Evolutionary conservation across 1,139 yeast species (phyloP).

Genomic region (Candida glucosophila): DNA sequence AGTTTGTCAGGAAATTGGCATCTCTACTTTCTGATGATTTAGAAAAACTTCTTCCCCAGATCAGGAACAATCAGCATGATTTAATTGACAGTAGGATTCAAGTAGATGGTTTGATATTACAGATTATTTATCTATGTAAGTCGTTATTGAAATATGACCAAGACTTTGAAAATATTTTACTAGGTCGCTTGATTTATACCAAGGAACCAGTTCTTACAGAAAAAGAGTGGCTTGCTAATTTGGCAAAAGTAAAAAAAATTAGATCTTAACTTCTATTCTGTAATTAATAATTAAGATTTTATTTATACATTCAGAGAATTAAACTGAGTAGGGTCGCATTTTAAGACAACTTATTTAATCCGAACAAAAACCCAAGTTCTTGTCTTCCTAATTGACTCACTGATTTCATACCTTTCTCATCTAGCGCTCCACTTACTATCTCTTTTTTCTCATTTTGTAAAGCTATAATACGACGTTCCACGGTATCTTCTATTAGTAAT

Average conservation of each 20-base stretch:
- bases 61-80: conserved; percentile 4
- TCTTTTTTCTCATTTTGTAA: conserved; percentile 69
- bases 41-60: conserved; percentile 14
- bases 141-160: conserved; percentile 64
- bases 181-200: conserved; percentile 26
- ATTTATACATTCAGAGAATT: conserved; percentile 1
- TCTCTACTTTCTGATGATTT: conserved; percentile 19
- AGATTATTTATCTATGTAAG: conserved; percentile 68
- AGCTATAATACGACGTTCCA: conserved; percentile 78
- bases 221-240: conserved; percentile 27
- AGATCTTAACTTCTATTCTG: conserved; percentile 9
- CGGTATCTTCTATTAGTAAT: conserved; percentile 55
- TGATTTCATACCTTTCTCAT: conserved; percentile 60
- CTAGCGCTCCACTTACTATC: conserved; percentile 68
- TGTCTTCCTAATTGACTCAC: conserved; percentile 58
- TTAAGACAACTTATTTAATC: conserved; percentile 35
- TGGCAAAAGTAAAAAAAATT: conserved; percentile 29
- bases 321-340: background rate
- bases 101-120: conserved; percentile 59
- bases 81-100: conserved; percentile 12
- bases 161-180: conserved; percentile 47
- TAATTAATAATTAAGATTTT: conserved; percentile 1
- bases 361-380: conserved; percentile 76
- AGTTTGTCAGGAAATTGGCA: conserved; percentile 27
- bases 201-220: conserved; percentile 14